These are phyloP conservation scores for Boehmeria nivea DNA, from an alignment of 306 rosid genomes.

Conservation along the genomic window DNA sequence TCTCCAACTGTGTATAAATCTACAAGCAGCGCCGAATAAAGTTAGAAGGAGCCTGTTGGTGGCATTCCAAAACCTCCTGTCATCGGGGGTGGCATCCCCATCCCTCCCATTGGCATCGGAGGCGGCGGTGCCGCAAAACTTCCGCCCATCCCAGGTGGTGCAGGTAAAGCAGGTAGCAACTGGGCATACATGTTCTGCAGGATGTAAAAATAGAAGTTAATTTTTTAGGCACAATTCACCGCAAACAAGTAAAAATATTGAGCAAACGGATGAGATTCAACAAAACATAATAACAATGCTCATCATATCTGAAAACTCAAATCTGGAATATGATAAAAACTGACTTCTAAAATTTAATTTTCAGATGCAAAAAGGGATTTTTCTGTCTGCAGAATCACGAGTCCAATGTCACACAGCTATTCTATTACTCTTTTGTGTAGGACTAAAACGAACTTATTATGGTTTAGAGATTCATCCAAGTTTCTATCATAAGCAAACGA, in stretches of 20 bases:
- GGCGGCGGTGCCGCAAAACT: slow-evolving; percentile 57
- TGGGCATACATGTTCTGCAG: slow-evolving; percentile 99
- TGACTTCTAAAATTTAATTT: not conserved
- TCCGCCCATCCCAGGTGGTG: slow-evolving; percentile 84
- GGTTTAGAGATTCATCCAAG: too few species aligned
- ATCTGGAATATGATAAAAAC: not conserved
- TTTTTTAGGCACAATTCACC: not conserved
- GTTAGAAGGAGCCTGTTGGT: slow-evolving; percentile 59
- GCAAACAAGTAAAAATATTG: not conserved
- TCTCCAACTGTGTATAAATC: slow-evolving; percentile 2
- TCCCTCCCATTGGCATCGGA: slow-evolving; percentile 58
- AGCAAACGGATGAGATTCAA: not conserved
- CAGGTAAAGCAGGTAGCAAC: slow-evolving; percentile 94
- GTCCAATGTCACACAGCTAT: too few species aligned
- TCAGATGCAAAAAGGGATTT: too few species aligned
- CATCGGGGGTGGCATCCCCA: slow-evolving; percentile 98
- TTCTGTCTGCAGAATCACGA: too few species aligned
- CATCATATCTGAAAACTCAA: not conserved
- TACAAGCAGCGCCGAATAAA: not conserved
- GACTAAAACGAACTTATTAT: too few species aligned
- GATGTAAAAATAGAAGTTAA: not conserved
- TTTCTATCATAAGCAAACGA: too few species aligned
- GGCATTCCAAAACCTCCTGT: slow-evolving; percentile 88
- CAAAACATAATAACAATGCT: not conserved
- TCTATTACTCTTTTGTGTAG: too few species aligned